Conservation (phyloP, 805 yeast genomes). For the Yarrowia bubula region DNA sequence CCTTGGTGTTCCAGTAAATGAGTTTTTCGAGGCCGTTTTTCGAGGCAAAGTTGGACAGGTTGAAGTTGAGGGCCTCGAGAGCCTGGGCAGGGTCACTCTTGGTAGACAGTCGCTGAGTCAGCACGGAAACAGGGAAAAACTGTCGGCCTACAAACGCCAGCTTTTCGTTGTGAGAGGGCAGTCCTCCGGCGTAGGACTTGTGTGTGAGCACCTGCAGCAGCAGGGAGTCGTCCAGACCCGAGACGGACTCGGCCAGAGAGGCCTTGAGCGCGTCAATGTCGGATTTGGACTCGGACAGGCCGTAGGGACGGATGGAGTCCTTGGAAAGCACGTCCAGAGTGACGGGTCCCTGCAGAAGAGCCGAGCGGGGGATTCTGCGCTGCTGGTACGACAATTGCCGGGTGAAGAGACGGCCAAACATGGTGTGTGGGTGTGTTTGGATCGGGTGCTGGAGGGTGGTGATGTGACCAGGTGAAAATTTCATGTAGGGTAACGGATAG, state of each 20-base stretch:
- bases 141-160: constrained; percentile 59
- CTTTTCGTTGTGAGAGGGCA: constrained; percentile 85
- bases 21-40: constrained; percentile 2
- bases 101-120: not conserved
- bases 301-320: constrained; percentile 12
- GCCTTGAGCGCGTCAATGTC: constrained; percentile 1
- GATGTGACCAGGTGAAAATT: not conserved
- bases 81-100: not conserved
- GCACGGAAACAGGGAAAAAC: constrained; percentile 31
- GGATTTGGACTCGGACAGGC: constrained; percentile 7
- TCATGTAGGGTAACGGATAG: constrained; percentile 17
- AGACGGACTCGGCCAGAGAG: constrained; percentile 37
- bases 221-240: constrained; percentile 56
- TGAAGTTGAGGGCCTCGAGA: not conserved
- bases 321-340: constrained; percentile 19
- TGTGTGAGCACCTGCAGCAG: constrained; percentile 83
- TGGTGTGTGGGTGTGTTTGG: not conserved
- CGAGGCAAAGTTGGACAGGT: not conserved
- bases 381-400: constrained; percentile 23
- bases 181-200: constrained; percentile 91
- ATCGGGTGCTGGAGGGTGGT: not conserved
- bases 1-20: constrained; percentile 22
- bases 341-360: constrained; percentile 20
- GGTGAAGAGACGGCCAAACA: not conserved
- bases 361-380: constrained; percentile 24